A percentile compares a stretch with the other conserved stretches of the same genome.
Conservation (phyloP, 371 early-diverging fungal genomes). For the Blastocladiella emersonii region DNA sequence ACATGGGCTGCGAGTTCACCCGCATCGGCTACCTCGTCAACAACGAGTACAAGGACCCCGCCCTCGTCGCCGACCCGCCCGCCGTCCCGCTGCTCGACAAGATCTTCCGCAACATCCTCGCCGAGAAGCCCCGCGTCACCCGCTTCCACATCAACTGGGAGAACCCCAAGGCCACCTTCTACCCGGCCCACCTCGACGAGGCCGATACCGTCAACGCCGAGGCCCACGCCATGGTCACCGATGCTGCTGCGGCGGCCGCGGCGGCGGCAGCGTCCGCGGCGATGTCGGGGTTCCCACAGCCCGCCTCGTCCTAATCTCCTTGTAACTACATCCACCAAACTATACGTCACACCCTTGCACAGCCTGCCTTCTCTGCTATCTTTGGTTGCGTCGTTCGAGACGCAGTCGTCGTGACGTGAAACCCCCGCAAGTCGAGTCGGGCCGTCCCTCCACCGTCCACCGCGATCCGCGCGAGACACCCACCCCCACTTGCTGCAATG, state of each 20-base stretch:
- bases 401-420: too few species aligned
- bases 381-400: too few species aligned
- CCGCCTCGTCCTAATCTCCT: too few species aligned
- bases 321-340: too few species aligned
- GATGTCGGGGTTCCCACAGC: background rate
- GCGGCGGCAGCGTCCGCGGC: background rate
- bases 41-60: constrained; percentile 76
- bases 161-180: background rate
- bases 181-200: background rate
- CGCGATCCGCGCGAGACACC: too few species aligned
- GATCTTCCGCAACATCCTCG: constrained; percentile 69
- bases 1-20: constrained; percentile 78
- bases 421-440: too few species aligned
- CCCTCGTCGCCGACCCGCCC: constrained; percentile 48
- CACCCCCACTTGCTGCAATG: too few species aligned
- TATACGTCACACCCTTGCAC: too few species aligned
- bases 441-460: too few species aligned
- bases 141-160: constrained; percentile 59
- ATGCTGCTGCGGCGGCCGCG: background rate
- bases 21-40: constrained; percentile 93
- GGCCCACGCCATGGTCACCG: too few species aligned
- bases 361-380: too few species aligned
- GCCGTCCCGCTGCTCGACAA: constrained; percentile 41
- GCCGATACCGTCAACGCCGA: background rate
- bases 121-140: constrained; percentile 89